Evolutionary conservation across 202 grass and related monocot genomes (phyloP).

Genomic region (Bolboschoenoplectus hybrid): DNA sequence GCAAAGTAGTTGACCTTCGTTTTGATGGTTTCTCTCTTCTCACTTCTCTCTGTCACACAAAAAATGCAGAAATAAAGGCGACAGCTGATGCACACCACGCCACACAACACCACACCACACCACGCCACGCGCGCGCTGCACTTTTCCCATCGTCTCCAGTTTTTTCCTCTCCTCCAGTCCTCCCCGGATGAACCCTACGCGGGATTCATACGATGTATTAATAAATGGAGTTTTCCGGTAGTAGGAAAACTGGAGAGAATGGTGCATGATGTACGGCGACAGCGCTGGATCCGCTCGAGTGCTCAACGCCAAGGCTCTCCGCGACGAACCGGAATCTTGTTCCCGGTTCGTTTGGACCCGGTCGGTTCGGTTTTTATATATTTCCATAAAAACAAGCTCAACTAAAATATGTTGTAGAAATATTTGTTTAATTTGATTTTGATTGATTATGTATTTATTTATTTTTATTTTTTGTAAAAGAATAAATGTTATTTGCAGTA

Average conservation of each 20-base stretch:
- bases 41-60: neutral
- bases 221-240: neutral
- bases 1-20: constrained; percentile 46
- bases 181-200: neutral
- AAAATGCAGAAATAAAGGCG: constrained; percentile 29
- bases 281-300: constrained; percentile 15
- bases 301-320: neutral
- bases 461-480: neutral
- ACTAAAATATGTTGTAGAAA: no score
- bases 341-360: neutral
- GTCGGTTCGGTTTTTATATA: neutral
- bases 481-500: no score
- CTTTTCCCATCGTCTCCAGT: neutral
- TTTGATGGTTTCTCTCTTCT: neutral
- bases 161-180: fast-evolving
- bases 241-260: neutral
- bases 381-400: neutral
- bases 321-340: neutral
- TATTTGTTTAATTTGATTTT: no score
- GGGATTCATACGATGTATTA: neutral
- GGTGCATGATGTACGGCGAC: no score
- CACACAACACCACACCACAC: no score
- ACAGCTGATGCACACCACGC: neutral
- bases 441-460: neutral
- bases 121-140: neutral